Conservation (phyloP, 163 green algal genomes). For the Prototheca wickerhamii region DNA sequence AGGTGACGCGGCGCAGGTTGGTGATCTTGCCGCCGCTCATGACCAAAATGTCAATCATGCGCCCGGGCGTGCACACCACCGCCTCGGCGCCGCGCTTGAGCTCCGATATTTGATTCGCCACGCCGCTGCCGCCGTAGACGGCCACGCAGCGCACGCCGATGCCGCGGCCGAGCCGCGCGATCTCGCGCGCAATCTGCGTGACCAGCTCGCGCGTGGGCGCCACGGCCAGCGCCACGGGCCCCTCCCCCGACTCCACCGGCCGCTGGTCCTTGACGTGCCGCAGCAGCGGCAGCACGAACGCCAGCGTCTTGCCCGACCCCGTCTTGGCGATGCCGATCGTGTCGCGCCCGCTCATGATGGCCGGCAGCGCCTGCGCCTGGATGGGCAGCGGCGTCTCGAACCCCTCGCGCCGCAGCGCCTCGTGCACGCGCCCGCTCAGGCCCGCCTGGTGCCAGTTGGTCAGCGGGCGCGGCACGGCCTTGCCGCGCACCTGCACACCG, state of each 20-base stretch:
- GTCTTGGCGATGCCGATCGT: slow-evolving; percentile 98
- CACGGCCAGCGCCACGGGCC: slow-evolving; percentile 87
- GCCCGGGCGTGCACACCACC: slow-evolving; percentile 86
- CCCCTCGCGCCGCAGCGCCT: slow-evolving; percentile 60
- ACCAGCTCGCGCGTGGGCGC: slow-evolving; percentile 95
- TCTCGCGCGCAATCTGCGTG: slow-evolving; percentile 83
- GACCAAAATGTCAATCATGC: slow-evolving; percentile 97
- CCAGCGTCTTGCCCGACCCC: slow-evolving; percentile 92
- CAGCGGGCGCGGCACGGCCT: slow-evolving; percentile 79
- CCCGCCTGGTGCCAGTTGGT: slow-evolving; percentile 77
- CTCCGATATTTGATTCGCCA: slow-evolving; percentile 85
- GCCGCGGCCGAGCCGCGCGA: slow-evolving; percentile 57
- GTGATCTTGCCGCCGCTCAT: slow-evolving; percentile 81
- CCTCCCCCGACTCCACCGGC: slow-evolving; percentile 67
- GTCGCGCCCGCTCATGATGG: slow-evolving; percentile 95
- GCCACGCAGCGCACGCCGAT: slow-evolving; percentile 55
- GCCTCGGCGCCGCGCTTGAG: slow-evolving; percentile 89
- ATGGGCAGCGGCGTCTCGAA: slow-evolving; percentile 86
- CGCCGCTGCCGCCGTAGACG: slow-evolving; percentile 84
- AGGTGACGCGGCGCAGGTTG: slow-evolving; percentile 89
- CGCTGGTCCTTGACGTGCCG: slow-evolving; percentile 91
- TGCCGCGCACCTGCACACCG: slow-evolving; percentile 80
- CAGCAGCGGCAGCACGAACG: slow-evolving; percentile 94
- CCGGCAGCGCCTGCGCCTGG: slow-evolving; percentile 85
- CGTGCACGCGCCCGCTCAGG: slow-evolving; percentile 49